phyloP scores from a whole-genome alignment of 768 basidiomycete species.

The Strobilomyces confusus region DNA sequence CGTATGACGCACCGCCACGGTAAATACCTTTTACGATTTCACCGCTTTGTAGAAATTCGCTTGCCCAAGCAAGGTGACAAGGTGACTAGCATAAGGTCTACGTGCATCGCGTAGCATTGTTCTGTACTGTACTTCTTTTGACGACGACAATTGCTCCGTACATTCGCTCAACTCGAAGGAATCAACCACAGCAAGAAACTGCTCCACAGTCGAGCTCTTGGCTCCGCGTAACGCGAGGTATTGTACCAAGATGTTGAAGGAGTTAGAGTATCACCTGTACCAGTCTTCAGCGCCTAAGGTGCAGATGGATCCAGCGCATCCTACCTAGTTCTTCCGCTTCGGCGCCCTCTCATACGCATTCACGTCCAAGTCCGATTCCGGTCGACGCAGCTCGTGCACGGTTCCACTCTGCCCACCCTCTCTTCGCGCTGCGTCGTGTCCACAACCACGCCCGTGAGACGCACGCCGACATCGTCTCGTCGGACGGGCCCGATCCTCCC shows the following conservation, averaged over 20 bases:
- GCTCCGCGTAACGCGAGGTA: no score
- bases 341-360: conserved; percentile 51
- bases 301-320: background rate
- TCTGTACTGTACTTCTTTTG: no score
- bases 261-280: background rate
- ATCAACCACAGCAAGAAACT: no score
- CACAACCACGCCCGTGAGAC: background rate
- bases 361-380: conserved; percentile 24
- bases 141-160: no score
- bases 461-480: conserved; percentile 4
- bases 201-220: no score
- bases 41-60: no score
- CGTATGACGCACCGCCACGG: no score
- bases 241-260: background rate
- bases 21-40: no score
- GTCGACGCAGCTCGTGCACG: conserved; percentile 18
- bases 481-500: conserved; percentile 12
- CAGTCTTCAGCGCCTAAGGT: background rate
- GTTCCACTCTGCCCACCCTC: conserved; percentile 3
- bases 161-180: no score
- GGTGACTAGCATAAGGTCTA: no score
- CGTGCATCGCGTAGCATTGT: no score
- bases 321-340: conserved; percentile 20
- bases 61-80: no score
- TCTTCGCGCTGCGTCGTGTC: conserved; percentile 1